A percentile compares a stretch with the other conserved stretches of the same genome.
phyloP scores from a whole-genome alignment of 306 rosid species.

The Benincasa hispida region DNA sequence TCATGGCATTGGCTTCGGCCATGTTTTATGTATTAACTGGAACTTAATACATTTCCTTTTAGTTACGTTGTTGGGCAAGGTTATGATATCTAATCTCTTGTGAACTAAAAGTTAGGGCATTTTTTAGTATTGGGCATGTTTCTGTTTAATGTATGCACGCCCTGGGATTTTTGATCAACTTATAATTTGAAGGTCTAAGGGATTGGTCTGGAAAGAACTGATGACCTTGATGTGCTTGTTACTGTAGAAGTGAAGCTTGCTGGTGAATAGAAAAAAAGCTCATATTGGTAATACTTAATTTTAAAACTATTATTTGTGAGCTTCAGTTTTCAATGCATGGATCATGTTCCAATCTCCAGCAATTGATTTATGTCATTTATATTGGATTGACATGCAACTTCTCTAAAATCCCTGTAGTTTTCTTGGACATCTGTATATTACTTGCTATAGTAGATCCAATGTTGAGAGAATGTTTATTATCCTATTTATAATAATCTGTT shows the following conservation, averaged over 20 bases:
- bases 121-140: background rate
- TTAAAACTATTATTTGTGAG: background rate
- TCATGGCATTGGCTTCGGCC: background rate
- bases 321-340: background rate
- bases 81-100: background rate
- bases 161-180: background rate
- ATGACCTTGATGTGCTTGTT: constrained; percentile 1
- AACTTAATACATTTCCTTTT: background rate
- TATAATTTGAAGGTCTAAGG: background rate
- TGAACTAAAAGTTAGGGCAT: background rate
- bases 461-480: background rate
- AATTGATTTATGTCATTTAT: background rate
- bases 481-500: background rate
- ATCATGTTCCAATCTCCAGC: background rate
- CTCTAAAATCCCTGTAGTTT: background rate
- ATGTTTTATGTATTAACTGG: background rate
- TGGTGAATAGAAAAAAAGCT: background rate
- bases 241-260: constrained; percentile 6
- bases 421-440: background rate
- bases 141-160: background rate
- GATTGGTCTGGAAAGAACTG: constrained; percentile 3
- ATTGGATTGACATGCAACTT: background rate
- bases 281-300: background rate
- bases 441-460: background rate
- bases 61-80: background rate